Evolutionary conservation across 2,329 filamentous ascomycete genomes (phyloP).

Genomic region (Bertia moriformis): DNA sequence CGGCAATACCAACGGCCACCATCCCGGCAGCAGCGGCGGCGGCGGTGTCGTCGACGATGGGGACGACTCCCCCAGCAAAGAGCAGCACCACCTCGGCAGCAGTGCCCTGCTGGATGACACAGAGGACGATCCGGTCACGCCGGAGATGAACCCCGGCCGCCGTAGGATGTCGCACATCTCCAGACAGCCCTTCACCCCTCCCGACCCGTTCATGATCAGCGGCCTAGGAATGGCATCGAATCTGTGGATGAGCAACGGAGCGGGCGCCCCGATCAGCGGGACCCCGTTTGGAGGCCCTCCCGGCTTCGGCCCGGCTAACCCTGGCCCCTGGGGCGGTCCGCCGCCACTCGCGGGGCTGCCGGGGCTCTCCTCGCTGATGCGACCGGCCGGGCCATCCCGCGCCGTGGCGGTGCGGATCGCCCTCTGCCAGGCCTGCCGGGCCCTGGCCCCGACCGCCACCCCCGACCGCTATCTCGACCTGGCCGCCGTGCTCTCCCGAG

Average conservation of each 20-base stretch:
- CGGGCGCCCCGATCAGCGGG: too few relatives aligned
- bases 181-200: slow-evolving; percentile 10
- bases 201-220: not conserved
- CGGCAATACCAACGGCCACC: slow-evolving; percentile 23
- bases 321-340: not conserved
- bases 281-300: slow-evolving; percentile 12
- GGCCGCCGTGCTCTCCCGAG: slow-evolving; percentile 38
- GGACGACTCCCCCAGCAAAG: slow-evolving; percentile 57
- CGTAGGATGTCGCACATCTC: slow-evolving; percentile 14
- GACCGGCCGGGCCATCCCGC: slow-evolving; percentile 38
- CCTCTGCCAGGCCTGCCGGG: slow-evolving; percentile 66
- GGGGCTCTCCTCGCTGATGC: slow-evolving; percentile 16
- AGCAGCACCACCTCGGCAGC: slow-evolving; percentile 78
- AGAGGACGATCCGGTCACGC: slow-evolving; percentile 35
- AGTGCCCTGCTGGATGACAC: slow-evolving; percentile 71
- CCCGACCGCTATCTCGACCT: slow-evolving; percentile 58
- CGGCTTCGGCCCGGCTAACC: slow-evolving; percentile 22
- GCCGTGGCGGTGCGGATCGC: slow-evolving; percentile 57
- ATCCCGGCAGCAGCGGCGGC: too few relatives aligned
- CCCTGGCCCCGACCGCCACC: slow-evolving; percentile 25
- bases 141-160: slow-evolving; percentile 16
- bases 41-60: slow-evolving; percentile 29
- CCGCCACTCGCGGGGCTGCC: slow-evolving; percentile 6
- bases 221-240: too few relatives aligned
- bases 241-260: too few relatives aligned